Percentiles rank a stretch among this genome's conserved stretches.
phyloP scores from a whole-genome alignment of 2,329 filamentous ascomycete species.

The Monosporascus sp. region DNA sequence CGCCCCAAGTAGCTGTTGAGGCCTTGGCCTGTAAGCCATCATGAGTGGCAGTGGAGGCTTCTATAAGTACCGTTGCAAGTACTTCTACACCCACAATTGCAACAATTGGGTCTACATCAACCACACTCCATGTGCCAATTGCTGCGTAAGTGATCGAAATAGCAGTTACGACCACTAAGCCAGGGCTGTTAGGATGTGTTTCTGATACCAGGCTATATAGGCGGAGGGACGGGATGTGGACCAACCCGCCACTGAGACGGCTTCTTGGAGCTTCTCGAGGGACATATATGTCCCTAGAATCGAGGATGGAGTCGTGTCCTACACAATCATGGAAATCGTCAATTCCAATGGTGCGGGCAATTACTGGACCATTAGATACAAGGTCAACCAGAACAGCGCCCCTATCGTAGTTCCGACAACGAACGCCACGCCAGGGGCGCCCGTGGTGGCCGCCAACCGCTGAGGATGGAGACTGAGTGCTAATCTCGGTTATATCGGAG shows the following conservation, averaged over 20 bases:
- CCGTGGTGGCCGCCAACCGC: slow-evolving; percentile 13
- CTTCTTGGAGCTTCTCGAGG: slow-evolving; percentile 25
- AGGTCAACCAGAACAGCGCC: slow-evolving; percentile 20
- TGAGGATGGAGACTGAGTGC: background rate
- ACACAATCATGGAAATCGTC: slow-evolving; percentile 42
- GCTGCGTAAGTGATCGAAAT: slow-evolving; percentile 35
- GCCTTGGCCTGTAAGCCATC: background rate
- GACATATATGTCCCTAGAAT: slow-evolving; percentile 42
- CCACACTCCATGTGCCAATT: slow-evolving; percentile 42
- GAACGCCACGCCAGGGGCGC: slow-evolving; percentile 17
- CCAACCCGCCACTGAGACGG: slow-evolving; percentile 18
- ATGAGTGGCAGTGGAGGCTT: slow-evolving; percentile 40
- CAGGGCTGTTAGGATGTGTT: slow-evolving; percentile 3
- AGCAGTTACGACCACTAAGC: slow-evolving; percentile 1
- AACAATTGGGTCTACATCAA: slow-evolving; percentile 51
- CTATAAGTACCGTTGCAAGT: slow-evolving; percentile 51
- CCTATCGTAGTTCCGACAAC: slow-evolving; percentile 18
- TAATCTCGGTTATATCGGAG: background rate
- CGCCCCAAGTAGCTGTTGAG: background rate
- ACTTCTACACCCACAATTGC: slow-evolving; percentile 47
- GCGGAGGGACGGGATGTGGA: slow-evolving; percentile 44
- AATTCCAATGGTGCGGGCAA: slow-evolving; percentile 30
- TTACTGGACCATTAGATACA: slow-evolving; percentile 33
- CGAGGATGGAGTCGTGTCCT: slow-evolving; percentile 40
- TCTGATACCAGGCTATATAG: slow-evolving; percentile 24